Evolutionary conservation across 345 rosid species (phyloP), one percentile per base, ranked within the genome.

Genomic region (Trapa incisa): DNA sequence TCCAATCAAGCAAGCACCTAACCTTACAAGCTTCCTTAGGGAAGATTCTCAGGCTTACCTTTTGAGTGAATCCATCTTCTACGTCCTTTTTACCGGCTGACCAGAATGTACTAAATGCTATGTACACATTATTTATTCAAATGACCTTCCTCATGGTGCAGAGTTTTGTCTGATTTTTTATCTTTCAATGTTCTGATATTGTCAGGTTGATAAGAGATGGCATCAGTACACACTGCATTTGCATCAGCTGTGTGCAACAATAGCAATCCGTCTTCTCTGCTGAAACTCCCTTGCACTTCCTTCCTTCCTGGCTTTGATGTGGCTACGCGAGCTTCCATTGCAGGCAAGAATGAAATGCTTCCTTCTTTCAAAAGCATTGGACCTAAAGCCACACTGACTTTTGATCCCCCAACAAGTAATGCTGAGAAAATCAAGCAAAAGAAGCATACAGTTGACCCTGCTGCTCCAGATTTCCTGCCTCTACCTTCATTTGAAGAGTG

Each of bases 401-500:
- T 89, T 77, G 99, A 95, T 82, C 85, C 96, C 50, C 81, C 84
- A 0, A 48, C 87, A 3, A 74, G 83, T n/a, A 68, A 82, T 73
- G 75, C 85, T 0, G 86, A 86, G 73, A 80, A 76, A 73, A 69
- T 45, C 53, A 79, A 80, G 72, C 96, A 77, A 60, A 85, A 77
- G 67, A 87, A 87, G 80, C 86, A 91, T 65, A 89, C 96, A 2
- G 47, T 79, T 33, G 95, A 95, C 79, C 99, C 99, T 75, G 73
- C 87, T 56, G 82, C 92, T 80, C 98, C 99, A 56, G 98, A 95
- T 76, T 91, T 95, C 64, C 75, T 79, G 32, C 87, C 96, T 0
- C 87, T 91, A 48, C 98, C 98, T 5, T 87, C 99, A 47, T 95
- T 95, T 64, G 87, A 91, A 58, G 77, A 89, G 72, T 95, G 99